A percentile compares a stretch with the other conserved stretches of the same genome.
Conservation (phyloP, 768 basidiomycete genomes). For the Kwoniella botswanensis region DNA sequence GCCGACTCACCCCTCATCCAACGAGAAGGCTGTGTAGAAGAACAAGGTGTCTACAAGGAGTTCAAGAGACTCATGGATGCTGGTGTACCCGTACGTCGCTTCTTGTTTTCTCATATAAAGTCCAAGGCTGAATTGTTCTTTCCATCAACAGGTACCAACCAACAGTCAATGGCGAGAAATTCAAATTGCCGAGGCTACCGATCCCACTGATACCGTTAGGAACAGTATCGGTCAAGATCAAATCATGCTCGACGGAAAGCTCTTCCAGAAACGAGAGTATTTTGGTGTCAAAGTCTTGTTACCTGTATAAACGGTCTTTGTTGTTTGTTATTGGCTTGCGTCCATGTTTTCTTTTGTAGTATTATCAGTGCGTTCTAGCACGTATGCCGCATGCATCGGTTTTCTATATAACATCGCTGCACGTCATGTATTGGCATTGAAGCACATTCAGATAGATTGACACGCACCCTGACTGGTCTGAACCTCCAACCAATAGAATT, state of each 20-base stretch:
- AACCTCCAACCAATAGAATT: too few species aligned
- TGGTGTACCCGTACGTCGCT: constrained; percentile 46
- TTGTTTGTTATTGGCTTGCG: not conserved
- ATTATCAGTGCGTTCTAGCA: not conserved
- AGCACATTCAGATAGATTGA: not conserved
- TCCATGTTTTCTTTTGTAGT: not conserved
- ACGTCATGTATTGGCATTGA: not conserved
- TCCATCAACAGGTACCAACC: constrained; percentile 34
- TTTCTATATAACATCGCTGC: not conserved
- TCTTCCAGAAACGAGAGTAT: constrained; percentile 48
- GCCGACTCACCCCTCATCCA: constrained; percentile 51
- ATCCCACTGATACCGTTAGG: constrained; percentile 44
- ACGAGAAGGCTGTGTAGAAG: constrained; percentile 51
- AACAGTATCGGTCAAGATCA: constrained; percentile 47
- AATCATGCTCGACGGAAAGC: constrained; percentile 42
- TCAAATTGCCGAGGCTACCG: constrained; percentile 50
- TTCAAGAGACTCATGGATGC: constrained; percentile 46
- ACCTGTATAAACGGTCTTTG: constrained; percentile 35
- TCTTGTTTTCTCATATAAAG: not conserved
- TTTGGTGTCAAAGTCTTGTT: constrained; percentile 51
- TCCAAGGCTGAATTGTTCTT: not conserved
- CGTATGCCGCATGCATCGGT: not conserved
- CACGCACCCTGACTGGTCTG: not conserved
- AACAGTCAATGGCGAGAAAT: constrained; percentile 54
- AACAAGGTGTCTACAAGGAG: constrained; percentile 53